phyloP scores from a whole-genome alignment of 805 yeast species.

The Teunomyces funiuensis region DNA sequence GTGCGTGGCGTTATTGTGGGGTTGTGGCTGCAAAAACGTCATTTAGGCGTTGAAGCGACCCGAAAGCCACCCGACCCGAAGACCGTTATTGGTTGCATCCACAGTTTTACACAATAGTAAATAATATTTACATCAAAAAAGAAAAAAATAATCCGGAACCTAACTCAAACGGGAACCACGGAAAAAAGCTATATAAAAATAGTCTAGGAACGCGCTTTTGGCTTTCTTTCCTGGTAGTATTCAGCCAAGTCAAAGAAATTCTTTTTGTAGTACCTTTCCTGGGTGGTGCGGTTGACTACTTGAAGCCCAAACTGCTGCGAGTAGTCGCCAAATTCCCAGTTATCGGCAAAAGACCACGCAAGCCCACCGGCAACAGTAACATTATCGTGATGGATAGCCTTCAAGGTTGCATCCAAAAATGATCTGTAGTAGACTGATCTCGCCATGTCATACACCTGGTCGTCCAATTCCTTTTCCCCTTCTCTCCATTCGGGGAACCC shows the following conservation, averaged over 20 bases:
- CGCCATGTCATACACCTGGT: conserved; percentile 26
- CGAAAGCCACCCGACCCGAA: conserved; percentile 1
- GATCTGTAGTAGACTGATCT: conserved; percentile 30
- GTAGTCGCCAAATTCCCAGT: conserved; percentile 33
- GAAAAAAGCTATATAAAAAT: too few species aligned
- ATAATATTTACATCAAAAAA: too few species aligned
- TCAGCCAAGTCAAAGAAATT: conserved; percentile 5
- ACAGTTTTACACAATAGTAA: too few species aligned
- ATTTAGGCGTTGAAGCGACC: too few species aligned
- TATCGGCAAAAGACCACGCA: conserved; percentile 34
- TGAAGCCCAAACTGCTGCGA: conserved; percentile 23
- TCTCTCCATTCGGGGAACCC: conserved; percentile 35
- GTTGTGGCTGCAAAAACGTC: conserved; percentile 2
- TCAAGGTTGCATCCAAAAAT: conserved; percentile 25
- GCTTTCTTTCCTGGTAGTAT: conserved; percentile 3
- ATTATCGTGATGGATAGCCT: conserved; percentile 22
- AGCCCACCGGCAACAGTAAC: conserved; percentile 29
- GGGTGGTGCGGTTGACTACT: conserved; percentile 26
- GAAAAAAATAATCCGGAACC: too few species aligned
- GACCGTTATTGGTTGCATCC: background rate
- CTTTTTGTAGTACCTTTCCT: conserved; percentile 24
- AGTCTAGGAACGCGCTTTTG: too few species aligned
- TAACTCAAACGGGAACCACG: too few species aligned
- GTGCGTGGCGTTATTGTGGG: conserved; percentile 2
- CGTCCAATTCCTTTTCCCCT: conserved; percentile 20